Base-by-base conservation (phyloP, 805 yeast genomes). In the Tetrapisispora nanseiensis region DNA sequence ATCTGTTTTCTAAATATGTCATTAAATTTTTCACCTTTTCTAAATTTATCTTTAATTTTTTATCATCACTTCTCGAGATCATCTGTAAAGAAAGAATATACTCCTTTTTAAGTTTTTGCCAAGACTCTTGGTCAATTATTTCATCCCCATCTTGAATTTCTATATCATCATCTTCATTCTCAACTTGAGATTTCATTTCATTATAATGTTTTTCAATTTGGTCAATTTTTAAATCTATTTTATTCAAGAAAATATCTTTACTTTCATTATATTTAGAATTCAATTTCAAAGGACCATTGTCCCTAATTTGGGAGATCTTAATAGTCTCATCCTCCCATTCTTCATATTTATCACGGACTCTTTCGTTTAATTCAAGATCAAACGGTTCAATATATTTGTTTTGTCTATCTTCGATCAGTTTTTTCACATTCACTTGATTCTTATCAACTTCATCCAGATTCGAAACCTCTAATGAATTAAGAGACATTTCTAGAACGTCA, bases 311-410 rank as follows among this genome's bases (percentile, higher is more conserved):
- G 0, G 85, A 72, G 15, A 80, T 72, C 43, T 67, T 70, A 1
- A 76, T 70, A 0, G 86, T 76, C 46, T 74, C 75, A 37, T 69
- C 71, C 48, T 85, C 94, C 44, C 83, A 79, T 30, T 71, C 68
- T 38, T 70, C 69, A 47, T 82, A 74, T 38, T 75, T 51, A 38
- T 70, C 66, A 37, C 90, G 66, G 23, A 84, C 70, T 42, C 68
- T 57, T 44, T 74, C 78, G 57, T 82, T 80, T 45, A 82, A 59
- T 16, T 71, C 78, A 31, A 72, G 61, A 54, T 85, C 90, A 58
- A 81, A 82, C 1, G 89, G 86, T 55, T 81, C 92, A 8, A 77
- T 70, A 44, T 71, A 53, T 33, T 45, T 47, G 30, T 50, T 48
- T 35, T 51, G 51, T 6, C 54, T 51, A 35, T 47, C 48, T 9